These are phyloP conservation scores for Polyplosphaeria fusca DNA, from an alignment of 495 filamentous ascomycete species.

Conservation along the genomic window DNA sequence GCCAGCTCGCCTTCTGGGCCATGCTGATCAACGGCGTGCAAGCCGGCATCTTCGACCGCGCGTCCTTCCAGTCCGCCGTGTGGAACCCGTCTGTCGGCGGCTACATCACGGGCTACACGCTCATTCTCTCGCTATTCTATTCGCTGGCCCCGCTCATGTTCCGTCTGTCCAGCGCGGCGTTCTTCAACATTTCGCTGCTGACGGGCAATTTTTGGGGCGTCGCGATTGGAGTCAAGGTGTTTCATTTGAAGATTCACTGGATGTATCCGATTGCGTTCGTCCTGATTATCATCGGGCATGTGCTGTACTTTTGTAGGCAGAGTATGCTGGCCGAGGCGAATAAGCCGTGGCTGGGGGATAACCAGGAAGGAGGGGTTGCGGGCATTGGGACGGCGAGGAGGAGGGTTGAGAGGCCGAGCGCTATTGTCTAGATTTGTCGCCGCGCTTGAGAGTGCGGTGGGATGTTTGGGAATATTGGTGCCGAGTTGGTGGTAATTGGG, in stretches of 20 bases:
- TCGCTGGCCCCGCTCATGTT: conserved; percentile 79
- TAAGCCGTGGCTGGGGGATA: conserved; percentile 90
- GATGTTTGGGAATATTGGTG: too few relatives aligned
- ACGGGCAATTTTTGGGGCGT: conserved; percentile 98
- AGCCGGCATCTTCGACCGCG: conserved; percentile 83
- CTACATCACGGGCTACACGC: conserved; percentile 82
- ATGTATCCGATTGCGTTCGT: conserved; percentile 96
- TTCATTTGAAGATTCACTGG: conserved; percentile 76
- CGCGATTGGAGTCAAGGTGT: conserved; percentile 81
- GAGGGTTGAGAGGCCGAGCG: conserved; percentile 56
- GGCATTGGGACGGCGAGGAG: conserved; percentile 86
- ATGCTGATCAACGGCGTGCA: conserved; percentile 89
- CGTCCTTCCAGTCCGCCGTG: conserved; percentile 61
- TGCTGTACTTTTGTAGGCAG: conserved; percentile 79
- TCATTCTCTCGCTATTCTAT: conserved; percentile 66
- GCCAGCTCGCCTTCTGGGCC: conserved; percentile 84
- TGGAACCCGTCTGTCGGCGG: conserved; percentile 70
- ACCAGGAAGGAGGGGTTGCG: conserved; percentile 76
- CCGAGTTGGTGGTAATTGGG: too few relatives aligned
- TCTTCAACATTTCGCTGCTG: conserved; percentile 92
- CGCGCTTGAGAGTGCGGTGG: too few relatives aligned
- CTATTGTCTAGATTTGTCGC: conserved; percentile 28
- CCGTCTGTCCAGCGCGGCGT: conserved; percentile 83
- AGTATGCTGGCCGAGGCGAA: conserved; percentile 77
- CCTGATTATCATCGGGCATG: conserved; percentile 75